Percentiles rank a stretch among this genome's conserved stretches.
Evolutionary conservation across 768 basidiomycete genomes (phyloP).

Genomic region (Lactifluus piperatus): DNA sequence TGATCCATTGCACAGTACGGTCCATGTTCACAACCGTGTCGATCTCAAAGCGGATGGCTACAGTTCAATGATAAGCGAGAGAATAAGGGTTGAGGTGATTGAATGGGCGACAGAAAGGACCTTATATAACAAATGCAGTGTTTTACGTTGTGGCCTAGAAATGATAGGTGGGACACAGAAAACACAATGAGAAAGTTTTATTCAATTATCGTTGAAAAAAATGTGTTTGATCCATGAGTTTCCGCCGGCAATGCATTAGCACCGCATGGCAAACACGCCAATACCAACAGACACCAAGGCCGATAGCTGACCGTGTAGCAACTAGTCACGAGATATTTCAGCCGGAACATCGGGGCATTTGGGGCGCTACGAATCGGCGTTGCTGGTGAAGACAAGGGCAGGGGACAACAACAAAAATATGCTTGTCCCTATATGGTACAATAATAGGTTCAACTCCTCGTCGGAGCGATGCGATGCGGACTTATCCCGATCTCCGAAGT

Average conservation of each 20-base stretch:
- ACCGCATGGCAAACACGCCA: not conserved
- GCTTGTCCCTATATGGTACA: not conserved
- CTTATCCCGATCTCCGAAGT: too few relatives aligned
- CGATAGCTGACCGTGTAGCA: not conserved
- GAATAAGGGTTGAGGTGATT: not conserved
- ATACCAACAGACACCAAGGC: not conserved
- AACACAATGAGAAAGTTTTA: not conserved
- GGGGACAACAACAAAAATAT: not conserved
- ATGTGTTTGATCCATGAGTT: not conserved
- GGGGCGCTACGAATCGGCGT: too few relatives aligned
- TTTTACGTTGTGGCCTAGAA: not conserved
- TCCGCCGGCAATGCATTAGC: not conserved
- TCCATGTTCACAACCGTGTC: not conserved
- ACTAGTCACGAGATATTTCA: not conserved
- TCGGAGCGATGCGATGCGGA: too few relatives aligned
- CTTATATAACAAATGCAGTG: constrained; percentile 8
- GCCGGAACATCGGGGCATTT: not conserved
- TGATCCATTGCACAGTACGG: not conserved
- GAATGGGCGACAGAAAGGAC: not conserved
- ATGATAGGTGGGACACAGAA: not conserved
- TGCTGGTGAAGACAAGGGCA: not conserved
- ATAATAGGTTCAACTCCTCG: not conserved
- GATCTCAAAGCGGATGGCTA: not conserved
- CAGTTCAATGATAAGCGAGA: not conserved
- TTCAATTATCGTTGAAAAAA: not conserved